phyloP scores from a whole-genome alignment of 1,284 basidiomycete species.

The Vanrija humicola region DNA sequence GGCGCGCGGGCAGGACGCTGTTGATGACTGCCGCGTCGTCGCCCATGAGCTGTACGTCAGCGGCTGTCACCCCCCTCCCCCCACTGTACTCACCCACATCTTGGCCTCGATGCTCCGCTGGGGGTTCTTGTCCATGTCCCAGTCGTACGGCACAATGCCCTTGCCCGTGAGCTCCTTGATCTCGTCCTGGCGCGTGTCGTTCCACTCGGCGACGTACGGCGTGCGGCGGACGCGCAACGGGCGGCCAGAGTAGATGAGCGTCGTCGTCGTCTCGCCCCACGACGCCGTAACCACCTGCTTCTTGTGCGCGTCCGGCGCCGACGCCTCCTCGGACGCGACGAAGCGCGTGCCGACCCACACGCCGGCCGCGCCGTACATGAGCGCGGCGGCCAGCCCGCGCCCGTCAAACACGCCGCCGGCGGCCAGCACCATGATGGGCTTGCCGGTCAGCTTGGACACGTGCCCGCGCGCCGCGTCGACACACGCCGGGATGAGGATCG shows the following conservation, averaged over 20 bases:
- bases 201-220: constrained; percentile 73
- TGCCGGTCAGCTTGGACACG: constrained; percentile 64
- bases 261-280: constrained; percentile 57
- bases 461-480: constrained; percentile 72
- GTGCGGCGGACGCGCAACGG: constrained; percentile 77
- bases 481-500: constrained; percentile 58
- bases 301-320: constrained; percentile 78
- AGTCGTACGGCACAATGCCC: constrained; percentile 68
- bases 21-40: constrained; percentile 71
- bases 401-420: constrained; percentile 85
- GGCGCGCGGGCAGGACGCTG: constrained; percentile 71
- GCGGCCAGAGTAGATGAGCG: constrained; percentile 80
- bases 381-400: constrained; percentile 74
- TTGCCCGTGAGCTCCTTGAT: constrained; percentile 64
- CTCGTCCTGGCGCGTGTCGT: constrained; percentile 32
- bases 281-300: constrained; percentile 53
- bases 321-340: constrained; percentile 62
- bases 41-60: constrained; percentile 58
- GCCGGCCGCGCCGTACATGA: constrained; percentile 78
- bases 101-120: constrained; percentile 64
- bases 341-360: constrained; percentile 90
- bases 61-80: too few species aligned
- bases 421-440: constrained; percentile 74
- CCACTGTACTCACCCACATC: constrained; percentile 52
- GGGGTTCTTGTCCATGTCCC: constrained; percentile 71